Evolutionary conservation across 202 grass and related monocot species (phyloP).

Genomic region (Schoenoplectus triqueter): DNA sequence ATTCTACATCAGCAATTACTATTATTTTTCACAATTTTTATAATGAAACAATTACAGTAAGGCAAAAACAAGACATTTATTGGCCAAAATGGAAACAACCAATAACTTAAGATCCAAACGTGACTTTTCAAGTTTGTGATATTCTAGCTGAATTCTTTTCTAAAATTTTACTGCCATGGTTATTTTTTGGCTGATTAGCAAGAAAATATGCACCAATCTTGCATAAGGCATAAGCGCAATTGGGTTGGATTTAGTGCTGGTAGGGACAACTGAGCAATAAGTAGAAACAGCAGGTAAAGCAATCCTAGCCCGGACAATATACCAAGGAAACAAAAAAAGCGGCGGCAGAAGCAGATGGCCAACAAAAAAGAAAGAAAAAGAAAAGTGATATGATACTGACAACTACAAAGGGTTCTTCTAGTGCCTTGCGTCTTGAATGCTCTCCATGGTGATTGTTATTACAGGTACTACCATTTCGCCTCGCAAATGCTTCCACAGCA

Average conservation of each 20-base stretch:
- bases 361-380: conserved; percentile 21
- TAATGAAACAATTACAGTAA: not conserved
- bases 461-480: conserved; percentile 63
- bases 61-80: not conserved
- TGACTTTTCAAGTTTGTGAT: not conserved
- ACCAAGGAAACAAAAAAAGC: conserved; percentile 31
- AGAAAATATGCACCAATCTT: not conserved
- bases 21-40: not conserved
- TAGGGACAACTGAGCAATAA: not conserved
- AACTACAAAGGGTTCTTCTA: conserved; percentile 58
- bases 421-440: conserved; percentile 60
- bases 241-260: not conserved
- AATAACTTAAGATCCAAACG: not conserved
- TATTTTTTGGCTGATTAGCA: not conserved
- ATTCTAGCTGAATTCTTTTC: not conserved
- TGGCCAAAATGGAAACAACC: not conserved
- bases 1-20: not conserved
- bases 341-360: not conserved
- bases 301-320: not conserved
- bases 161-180: not conserved
- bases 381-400: conserved; percentile 2
- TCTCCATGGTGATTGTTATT: conserved; percentile 59
- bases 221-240: not conserved
- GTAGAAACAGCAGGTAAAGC: not conserved
- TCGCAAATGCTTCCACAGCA: conserved; percentile 65